Base-by-base conservation (phyloP, 1,139 yeast genomes). In the Sugiyamaella grinbergsii region DNA sequence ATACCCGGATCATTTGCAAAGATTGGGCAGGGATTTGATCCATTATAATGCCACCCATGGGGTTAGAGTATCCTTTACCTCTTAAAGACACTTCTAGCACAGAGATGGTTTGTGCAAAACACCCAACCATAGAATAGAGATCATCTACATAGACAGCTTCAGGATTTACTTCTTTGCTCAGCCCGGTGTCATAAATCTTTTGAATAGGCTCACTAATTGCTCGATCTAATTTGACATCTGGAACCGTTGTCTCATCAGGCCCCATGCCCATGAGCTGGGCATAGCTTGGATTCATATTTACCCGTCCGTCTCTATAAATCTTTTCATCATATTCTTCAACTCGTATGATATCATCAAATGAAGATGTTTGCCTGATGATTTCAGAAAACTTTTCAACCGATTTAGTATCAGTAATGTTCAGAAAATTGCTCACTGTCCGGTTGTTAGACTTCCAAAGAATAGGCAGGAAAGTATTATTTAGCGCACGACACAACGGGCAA, bases 401-500 rank as follows among this genome's bases (percentile, higher is more conserved):
- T 15, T 6, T 16, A n/a, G 34, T 18, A 13, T 29, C 36, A 1
- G 36, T 11, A 8, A 26, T 22, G 8, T 39, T 32, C 11, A 50
- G 32, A 20, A 28, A 42, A 13, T 37, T 37, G 6, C 28, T 39
- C 5, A 46, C 42, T 5, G 47, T 19, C 23, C 50, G 16, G 11
- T 42, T 47, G 38, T 47, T 51, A 16, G 50, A 32, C 28, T 61
- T 62, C 72, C 74, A 82, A 47, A 83, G 66, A 1, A 85, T 74
- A 1, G 98, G 98, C 44, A 91, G 69, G 63, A 93, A 89, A 56
- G 85, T 76, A 63, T 93, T 93, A 63, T 86, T 87, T 49, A 93
- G 73, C 0, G 96, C 85, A 55, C 89, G 88, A 72, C 98, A 93
- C 42, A 93, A 76, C 0, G 98, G 98, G 63, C 98, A 93, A 32